Conservation (phyloP, 176 grass and related monocot genomes). For the Tillandsia fasciculata region DNA sequence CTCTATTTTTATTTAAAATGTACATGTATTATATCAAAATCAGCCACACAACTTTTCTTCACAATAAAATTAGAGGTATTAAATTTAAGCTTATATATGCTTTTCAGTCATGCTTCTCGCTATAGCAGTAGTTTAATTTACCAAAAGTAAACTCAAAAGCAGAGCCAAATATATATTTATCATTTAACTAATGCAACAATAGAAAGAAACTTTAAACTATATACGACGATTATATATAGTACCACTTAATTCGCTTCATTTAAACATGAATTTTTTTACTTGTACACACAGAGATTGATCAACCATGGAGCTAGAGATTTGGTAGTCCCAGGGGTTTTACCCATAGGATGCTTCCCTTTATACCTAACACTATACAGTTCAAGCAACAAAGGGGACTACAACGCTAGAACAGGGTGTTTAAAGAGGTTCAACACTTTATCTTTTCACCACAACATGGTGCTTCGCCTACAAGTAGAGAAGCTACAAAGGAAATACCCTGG, state of each 20-base stretch:
- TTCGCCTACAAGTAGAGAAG: slow-evolving; percentile 45
- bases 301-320: slow-evolving; percentile 68
- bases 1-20: no score
- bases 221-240: not conserved
- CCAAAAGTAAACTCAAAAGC: no score
- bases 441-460: slow-evolving; percentile 63
- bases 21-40: no score
- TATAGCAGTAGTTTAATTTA: no score
- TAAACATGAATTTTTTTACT: slow-evolving; percentile 5
- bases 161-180: no score
- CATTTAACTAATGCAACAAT: not conserved
- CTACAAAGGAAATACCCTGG: slow-evolving; percentile 54
- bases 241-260: not conserved
- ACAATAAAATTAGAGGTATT: no score
- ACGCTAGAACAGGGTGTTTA: slow-evolving; percentile 49
- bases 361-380: slow-evolving; percentile 49
- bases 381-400: slow-evolving; percentile 34
- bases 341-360: slow-evolving; percentile 72
- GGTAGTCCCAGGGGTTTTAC: slow-evolving; percentile 83
- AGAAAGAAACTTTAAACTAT: not conserved
- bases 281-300: slow-evolving; percentile 59
- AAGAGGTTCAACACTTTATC: slow-evolving; percentile 56
- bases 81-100: no score
- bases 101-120: no score
- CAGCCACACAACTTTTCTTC: no score